Base-by-base conservation (phyloP, 345 rosid genomes). In the Passiflora organensis region DNA sequence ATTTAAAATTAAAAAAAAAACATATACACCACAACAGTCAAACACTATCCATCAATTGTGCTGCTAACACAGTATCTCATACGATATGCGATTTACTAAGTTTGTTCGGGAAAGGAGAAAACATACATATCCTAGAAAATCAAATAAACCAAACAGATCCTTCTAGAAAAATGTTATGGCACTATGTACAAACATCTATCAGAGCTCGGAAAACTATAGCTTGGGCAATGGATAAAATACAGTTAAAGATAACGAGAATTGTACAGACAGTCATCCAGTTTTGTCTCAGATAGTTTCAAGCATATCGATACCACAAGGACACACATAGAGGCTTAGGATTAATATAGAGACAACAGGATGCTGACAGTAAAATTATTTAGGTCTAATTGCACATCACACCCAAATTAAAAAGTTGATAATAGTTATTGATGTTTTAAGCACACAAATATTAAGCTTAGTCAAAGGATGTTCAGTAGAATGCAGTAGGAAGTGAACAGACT, bases 341-440 rank as follows among this genome's bases (percentile, higher is more conserved):
- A 54, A 10, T 25, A 44, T 45, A 62, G 24, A 56, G 49, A 53
- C 70, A 68, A 39, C 44, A 41, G 22, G 55, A 64, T 65, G 48
- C 34, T 57, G 60, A 43, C 43, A 28, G 10, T 73, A 58, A 37
- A 70, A 69, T 51, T 65, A 45, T 41, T 48, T 14, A 58, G 58
- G 47, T 58, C 52, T 55, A 43, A 47, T 74, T 39, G 41, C 52
- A 64, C 55, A 45, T 60, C 62, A 63, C 58, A 70, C 58, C 74
- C 75, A 65, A 56, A 58, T 59, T 44, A 46, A 60, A 24, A 69
- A 52, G 67, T 50, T 34, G 62, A 58, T 54, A 36, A 45, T 42
- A 58, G 69, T 59, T 70, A 62, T 59, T 43, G 25, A 57, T 47
- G 51, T 66, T 68, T 55, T 64, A 18, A 71, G 67, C 79, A 71